Base-by-base conservation (phyloP, 495 filamentous ascomycete genomes). In the Aspergillus steynii region DNA sequence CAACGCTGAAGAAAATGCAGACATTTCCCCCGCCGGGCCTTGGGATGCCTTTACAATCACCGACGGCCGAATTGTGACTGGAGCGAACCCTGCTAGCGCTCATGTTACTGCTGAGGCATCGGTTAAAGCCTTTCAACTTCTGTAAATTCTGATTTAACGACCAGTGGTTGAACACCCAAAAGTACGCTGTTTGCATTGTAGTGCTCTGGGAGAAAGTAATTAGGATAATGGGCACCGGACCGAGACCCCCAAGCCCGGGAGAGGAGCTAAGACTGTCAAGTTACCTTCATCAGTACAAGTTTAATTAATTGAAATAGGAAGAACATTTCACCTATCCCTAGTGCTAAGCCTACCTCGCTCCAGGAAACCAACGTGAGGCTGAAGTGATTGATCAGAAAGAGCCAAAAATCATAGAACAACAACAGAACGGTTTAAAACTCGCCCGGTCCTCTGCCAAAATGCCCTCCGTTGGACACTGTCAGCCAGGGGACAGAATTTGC, bases 21-120 rank as follows among this genome's bases (percentile, higher is more conserved):
- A 82, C 66, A 71, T 69, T 34, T 66, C 73, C 1, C 61, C 72
- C 4, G 46, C 61, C 29, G 80, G 76, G 7, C 67, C 77, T 32
- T 82, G 79, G 80, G 80, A 78, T 69, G 74, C 75, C 50, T 81
- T 78, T 59, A 68, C 77, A 60, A 64, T 80, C 54, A 68, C 74
- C 26, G 77, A 79, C 53, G 88, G 88, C 1, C 84, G 78, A 59
- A 57, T 91, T 29, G 85, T 91, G 25, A 90, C 88, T 4, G 88
- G 88, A 0, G 86, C 90, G 75, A 91, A 90, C 61, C 88, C 88
- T 6, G 82, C 81, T 6, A 88, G 85, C 67, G 85, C 87, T 10
- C 73, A 72, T 58, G 74, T 72, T 4, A 82, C 76, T 7, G 78
- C 78, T 8, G 68, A 73, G 61, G 77, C 74, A 52, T 74, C 68